phyloP scores from a whole-genome alignment of 305 asterid genomes.

The Fraxinus sp. region DNA sequence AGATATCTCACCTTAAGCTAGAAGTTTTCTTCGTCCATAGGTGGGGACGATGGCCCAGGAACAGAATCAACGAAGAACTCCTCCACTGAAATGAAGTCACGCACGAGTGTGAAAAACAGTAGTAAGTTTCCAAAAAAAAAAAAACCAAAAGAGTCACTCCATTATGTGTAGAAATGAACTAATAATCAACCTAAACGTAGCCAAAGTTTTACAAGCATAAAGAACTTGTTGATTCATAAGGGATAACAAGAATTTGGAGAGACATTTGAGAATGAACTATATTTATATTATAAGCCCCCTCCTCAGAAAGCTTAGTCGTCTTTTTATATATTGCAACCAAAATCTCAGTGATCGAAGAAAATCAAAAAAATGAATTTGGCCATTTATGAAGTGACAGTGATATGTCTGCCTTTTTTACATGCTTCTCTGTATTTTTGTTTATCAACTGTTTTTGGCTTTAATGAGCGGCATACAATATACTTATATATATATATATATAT shows the following conservation, averaged over 20 bases:
- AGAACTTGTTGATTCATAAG: not conserved
- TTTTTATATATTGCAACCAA: not conserved
- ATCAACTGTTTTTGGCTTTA: not conserved
- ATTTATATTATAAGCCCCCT: not conserved
- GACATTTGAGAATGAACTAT: not conserved
- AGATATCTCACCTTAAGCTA: slow-evolving; percentile 28
- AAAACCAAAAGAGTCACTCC: not conserved
- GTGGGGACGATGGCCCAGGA: slow-evolving; percentile 51
- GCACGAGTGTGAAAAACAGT: not conserved
- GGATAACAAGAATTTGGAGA: not conserved
- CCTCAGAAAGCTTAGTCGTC: not conserved
- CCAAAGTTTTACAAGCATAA: not conserved
- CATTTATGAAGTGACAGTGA: not conserved
- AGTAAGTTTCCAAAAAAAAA: not conserved
- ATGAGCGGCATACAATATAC: not conserved
- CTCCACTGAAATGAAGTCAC: slow-evolving; percentile 46
- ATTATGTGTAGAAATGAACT: not conserved
- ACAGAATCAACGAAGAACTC: slow-evolving; percentile 74
- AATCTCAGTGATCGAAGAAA: not conserved
- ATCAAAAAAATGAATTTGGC: not conserved
- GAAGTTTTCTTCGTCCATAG: slow-evolving; percentile 64
- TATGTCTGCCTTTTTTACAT: not conserved
- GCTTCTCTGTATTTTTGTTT: not conserved
- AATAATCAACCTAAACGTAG: not conserved
- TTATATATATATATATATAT: not conserved